Base-by-base conservation (phyloP, 2,329 filamentous ascomycete species). In the Fusarium multiceps region DNA sequence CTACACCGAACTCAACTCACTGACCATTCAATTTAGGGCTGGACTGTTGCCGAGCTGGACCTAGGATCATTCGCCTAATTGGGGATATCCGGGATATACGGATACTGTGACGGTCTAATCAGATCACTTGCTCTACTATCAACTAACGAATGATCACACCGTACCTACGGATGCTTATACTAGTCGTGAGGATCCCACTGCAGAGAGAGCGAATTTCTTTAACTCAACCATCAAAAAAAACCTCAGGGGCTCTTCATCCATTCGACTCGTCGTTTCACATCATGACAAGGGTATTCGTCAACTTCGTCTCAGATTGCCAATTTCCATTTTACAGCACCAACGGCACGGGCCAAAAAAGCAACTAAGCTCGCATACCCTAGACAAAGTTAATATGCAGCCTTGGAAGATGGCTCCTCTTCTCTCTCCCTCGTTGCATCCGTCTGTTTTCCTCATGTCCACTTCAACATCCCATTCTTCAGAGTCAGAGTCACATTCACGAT, bases 261-360 rank as follows among this genome's bases (percentile, higher is more conserved):
- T 66, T 69, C 43, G 57, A 65, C 30, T 55, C 43, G 55, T 53
- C 40, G 73, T 74, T 75, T 74, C 73, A 74, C 57, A 61, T 66
- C 59, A 40, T 59, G 47, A 60, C 63, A 41, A 59, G 71, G 66
- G 61, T 37, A n/a, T n/a, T 37, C 34, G 34, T 55, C 34, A 56
- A 66, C 54, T 41, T 57, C 59, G 72, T 74, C 72, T 74, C 73
- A 74, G 72, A 72, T 74, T 75, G 64, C 64, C 60, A 74, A 74
- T 74, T 72, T 75, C 67, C 67, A 72, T 50, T 48, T 46, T 45
- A 32, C 50, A 50, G 40, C 56, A 65, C 66, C 53, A 58, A 59
- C 54, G 32, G 55, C 51, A 72, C 61, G 28, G 62, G 20, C 47
- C 56, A 59, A 46, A 32, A 6, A 48, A 13, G 25, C 45, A 67